Evolutionary conservation across 345 rosid genomes (phyloP), one percentile per base, ranked within the genome.

Genomic region (Linum trigynum): DNA sequence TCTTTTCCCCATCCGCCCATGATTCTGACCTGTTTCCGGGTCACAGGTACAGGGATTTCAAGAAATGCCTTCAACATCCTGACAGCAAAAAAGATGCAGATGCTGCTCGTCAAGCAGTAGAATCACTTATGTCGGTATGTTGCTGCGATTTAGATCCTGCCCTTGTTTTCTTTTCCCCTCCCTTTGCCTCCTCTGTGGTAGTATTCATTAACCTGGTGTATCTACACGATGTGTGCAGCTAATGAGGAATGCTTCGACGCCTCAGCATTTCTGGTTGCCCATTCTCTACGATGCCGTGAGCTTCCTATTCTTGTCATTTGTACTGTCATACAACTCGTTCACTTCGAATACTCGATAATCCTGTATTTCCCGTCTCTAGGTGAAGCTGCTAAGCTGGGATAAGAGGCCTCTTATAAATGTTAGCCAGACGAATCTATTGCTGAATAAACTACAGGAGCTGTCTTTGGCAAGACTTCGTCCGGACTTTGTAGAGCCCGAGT

Each of bases 191-290:
- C 16, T 17, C 38, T 57, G 37, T 57, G 11, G 8, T 57, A 35
- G 2, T 56, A 15, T 11, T 56, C 8, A 16, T 15, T 56, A 7
- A 35, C 8, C 2, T 16, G 7, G 16, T 17, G 12, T 23, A 17
- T 57, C 35, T 48, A 12, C 14, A 9, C 9, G 3, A 1, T 23
- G 36, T 57, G 32, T 81, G 76, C 92, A 90, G 99, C 95, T 94
- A 56, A 86, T 94, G 99, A 82, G 81, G 74, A 94, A 82, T 76
- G 81, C 96, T 11, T 90, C 91, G 1, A 88, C 96, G 38, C 99
- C 99, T 40, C 91, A 81, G 65, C 90, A 84, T 66, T 90, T 94
- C 77, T 94, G 96, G 96, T 76, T 90, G 77, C 91, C 95, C 17
- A 86, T 94, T 74, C 82, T 94, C 37, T 71, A 84, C 78, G 99